phyloP scores from a whole-genome alignment of 805 yeast species.

The Zygotorulaspora florentina region DNA sequence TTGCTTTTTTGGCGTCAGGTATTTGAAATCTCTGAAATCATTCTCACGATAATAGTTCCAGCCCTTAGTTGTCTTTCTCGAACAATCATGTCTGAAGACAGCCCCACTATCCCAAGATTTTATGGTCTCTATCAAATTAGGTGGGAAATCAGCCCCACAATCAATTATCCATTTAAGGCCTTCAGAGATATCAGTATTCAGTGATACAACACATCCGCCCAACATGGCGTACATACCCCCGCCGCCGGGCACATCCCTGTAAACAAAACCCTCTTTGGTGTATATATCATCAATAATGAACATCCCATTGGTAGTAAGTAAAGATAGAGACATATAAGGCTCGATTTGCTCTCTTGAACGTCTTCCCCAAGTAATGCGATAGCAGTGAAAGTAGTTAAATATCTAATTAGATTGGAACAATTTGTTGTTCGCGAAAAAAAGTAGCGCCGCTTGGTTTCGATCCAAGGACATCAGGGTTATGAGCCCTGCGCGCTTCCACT shows the following conservation, averaged over 20 bases:
- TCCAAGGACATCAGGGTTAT: constrained; percentile 97
- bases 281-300: constrained; percentile 81
- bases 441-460: constrained; percentile 94
- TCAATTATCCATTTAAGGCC: constrained; percentile 70
- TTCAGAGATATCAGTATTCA: constrained; percentile 30
- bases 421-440: constrained; percentile 15
- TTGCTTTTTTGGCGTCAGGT: constrained; percentile 57
- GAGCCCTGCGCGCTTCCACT: constrained; percentile 99
- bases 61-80: constrained; percentile 72
- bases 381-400: no score
- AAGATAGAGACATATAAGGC: constrained; percentile 1
- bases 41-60: constrained; percentile 66
- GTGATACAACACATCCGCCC: constrained; percentile 62
- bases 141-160: constrained; percentile 74
- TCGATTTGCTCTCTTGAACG: background rate
- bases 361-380: no score
- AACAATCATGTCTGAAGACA: constrained; percentile 46
- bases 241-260: constrained; percentile 70
- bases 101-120: constrained; percentile 60
- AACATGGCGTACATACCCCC: constrained; percentile 80
- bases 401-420: no score
- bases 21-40: constrained; percentile 59
- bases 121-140: constrained; percentile 41
- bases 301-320: constrained; percentile 76
- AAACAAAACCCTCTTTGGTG: constrained; percentile 34